These are phyloP conservation scores for Poronia punctata DNA, from an alignment of 495 filamentous ascomycete species.

Conservation along the genomic window DNA sequence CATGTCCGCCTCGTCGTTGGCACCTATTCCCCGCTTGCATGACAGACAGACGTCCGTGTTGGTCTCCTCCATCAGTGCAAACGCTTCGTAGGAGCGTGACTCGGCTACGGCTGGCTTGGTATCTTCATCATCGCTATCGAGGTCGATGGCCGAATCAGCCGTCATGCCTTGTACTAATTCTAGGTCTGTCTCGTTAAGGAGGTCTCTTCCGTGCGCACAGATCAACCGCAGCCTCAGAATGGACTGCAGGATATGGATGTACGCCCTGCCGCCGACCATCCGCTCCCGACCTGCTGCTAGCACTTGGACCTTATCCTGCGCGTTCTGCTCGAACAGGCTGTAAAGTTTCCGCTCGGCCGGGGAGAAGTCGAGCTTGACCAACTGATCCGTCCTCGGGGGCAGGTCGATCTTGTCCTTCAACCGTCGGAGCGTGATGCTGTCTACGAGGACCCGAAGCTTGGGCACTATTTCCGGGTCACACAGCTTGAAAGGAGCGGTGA, in stretches of 20 bases:
- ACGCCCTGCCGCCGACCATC: slow-evolving; percentile 71
- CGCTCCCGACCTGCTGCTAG: slow-evolving; percentile 45
- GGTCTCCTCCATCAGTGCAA: slow-evolving; percentile 71
- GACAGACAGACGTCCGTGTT: slow-evolving; percentile 61
- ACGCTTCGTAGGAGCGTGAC: slow-evolving; percentile 72
- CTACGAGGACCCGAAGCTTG: slow-evolving; percentile 83
- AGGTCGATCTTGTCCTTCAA: slow-evolving; percentile 86
- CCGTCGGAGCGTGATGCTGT: slow-evolving; percentile 86
- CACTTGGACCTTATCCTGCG: slow-evolving; percentile 45
- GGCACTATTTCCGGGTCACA: slow-evolving; percentile 75
- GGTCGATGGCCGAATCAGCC: slow-evolving; percentile 72
- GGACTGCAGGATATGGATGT: slow-evolving; percentile 81
- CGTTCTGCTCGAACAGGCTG: slow-evolving; percentile 48
- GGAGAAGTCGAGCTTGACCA: slow-evolving; percentile 55
- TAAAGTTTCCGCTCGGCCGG: slow-evolving; percentile 47
- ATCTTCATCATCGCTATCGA: slow-evolving; percentile 65
- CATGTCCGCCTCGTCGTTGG: slow-evolving; percentile 41
- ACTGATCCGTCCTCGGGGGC: slow-evolving; percentile 63
- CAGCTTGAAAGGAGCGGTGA: slow-evolving; percentile 71
- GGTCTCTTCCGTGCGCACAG: slow-evolving; percentile 84
- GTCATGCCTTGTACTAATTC: slow-evolving; percentile 71
- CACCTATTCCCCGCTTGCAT: slow-evolving; percentile 58
- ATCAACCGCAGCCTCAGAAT: slow-evolving; percentile 86
- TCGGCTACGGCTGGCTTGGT: slow-evolving; percentile 45
- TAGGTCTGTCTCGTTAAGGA: slow-evolving; percentile 76